These are phyloP conservation scores for Penium margaritaceum DNA, from an alignment of 139 green algal genomes.

Conservation along the genomic window DNA sequence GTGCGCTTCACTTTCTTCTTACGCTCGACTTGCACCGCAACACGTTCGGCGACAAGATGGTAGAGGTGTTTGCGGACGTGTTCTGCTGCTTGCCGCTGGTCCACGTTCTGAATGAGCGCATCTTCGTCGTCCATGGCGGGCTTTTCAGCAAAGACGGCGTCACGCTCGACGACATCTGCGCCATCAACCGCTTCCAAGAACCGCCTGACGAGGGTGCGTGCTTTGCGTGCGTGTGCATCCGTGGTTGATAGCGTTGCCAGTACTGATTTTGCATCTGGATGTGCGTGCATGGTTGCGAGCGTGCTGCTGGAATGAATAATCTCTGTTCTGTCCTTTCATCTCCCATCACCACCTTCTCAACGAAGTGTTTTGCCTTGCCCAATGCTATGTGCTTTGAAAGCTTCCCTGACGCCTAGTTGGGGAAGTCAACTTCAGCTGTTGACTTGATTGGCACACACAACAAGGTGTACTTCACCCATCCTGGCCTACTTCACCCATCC, in stretches of 20 bases:
- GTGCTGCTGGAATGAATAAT: no score
- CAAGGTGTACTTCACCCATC: no score
- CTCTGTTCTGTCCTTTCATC: no score
- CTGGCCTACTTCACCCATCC: no score
- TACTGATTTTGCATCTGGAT: no score
- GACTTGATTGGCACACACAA: no score
- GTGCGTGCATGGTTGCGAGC: no score
- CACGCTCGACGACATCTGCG: constrained; percentile 77
- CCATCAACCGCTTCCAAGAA: constrained; percentile 76
- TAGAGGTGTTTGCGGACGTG: constrained; percentile 74
- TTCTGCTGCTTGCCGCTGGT: constrained; percentile 71
- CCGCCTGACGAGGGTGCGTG: constrained; percentile 80
- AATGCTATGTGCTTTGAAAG: no score
- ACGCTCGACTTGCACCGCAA: not conserved
- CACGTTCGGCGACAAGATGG: constrained; percentile 56
- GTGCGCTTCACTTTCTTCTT: not conserved
- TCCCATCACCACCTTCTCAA: no score
- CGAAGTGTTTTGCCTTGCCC: no score
- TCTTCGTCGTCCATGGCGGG: constrained; percentile 89
- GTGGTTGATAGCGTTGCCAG: not conserved
- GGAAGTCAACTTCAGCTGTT: no score
- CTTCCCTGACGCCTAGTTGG: no score
- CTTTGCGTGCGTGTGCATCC: not conserved
- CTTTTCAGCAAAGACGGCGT: constrained; percentile 79
- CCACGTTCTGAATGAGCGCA: constrained; percentile 69